Percentiles rank a stretch among this genome's conserved stretches.
phyloP scores from a whole-genome alignment of 1,139 yeast genomes.

The Yueomyces sp. region DNA sequence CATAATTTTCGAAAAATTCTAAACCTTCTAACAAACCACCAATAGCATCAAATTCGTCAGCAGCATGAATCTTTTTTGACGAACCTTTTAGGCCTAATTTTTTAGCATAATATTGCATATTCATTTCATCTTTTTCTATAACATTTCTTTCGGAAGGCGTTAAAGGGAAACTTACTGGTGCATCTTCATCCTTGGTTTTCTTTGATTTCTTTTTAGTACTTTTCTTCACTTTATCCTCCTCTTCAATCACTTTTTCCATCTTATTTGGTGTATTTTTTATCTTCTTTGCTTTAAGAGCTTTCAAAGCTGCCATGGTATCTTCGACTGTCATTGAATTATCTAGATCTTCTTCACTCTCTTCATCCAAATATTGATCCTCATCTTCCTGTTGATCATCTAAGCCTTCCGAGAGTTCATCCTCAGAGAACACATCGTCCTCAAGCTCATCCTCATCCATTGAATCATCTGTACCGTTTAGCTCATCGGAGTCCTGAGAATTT shows the following conservation, averaged over 20 bases:
- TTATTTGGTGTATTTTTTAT: slow-evolving; percentile 1
- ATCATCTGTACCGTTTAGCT: slow-evolving; percentile 27
- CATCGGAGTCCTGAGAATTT: slow-evolving; percentile 34
- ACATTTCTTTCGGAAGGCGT: slow-evolving; percentile 34
- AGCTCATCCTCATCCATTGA: slow-evolving; percentile 25
- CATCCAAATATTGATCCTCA: neutral
- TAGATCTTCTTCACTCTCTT: slow-evolving; percentile 3
- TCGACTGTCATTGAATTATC: slow-evolving; percentile 17
- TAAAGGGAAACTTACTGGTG: slow-evolving; percentile 13
- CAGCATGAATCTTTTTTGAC: slow-evolving; percentile 31
- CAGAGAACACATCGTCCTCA: slow-evolving; percentile 19
- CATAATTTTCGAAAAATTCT: slow-evolving; percentile 44
- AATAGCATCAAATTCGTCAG: slow-evolving; percentile 52
- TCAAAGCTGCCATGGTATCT: slow-evolving; percentile 34
- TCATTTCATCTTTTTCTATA: slow-evolving; percentile 56
- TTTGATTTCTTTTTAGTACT: slow-evolving; percentile 3
- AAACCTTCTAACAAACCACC: slow-evolving; percentile 71
- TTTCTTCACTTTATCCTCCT: slow-evolving; percentile 3
- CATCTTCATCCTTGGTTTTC: slow-evolving; percentile 3
- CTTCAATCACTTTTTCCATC: slow-evolving; percentile 1
- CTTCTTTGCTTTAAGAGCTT: slow-evolving; percentile 28
- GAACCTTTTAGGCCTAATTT: slow-evolving; percentile 60
- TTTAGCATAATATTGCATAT: slow-evolving; percentile 72
- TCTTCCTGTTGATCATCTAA: neutral
- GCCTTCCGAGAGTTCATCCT: neutral